Evolutionary conservation across 2,329 filamentous ascomycete species (phyloP).

Genomic region (Macrophomina pseudophaseolina): DNA sequence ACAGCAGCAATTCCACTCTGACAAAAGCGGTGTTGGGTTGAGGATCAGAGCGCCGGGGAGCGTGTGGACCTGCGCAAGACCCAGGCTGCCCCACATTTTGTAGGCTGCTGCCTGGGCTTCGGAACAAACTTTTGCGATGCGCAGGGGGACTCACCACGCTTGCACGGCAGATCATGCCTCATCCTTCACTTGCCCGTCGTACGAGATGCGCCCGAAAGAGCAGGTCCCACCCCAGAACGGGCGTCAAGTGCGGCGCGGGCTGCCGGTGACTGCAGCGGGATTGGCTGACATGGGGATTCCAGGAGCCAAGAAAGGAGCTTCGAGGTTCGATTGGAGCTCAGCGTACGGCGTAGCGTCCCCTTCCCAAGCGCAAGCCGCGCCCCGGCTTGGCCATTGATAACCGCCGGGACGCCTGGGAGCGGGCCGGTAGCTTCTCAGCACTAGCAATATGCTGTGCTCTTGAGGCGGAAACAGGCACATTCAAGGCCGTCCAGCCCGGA

Average conservation of each 20-base stretch:
- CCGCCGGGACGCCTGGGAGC: background rate
- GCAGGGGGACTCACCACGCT: background rate
- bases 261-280: background rate
- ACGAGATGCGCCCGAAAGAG: background rate
- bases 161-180: background rate
- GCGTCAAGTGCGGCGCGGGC: no score
- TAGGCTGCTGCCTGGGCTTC: constrained; percentile 2
- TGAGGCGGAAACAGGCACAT: background rate
- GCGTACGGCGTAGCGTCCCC: background rate
- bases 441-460: background rate
- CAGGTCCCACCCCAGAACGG: background rate
- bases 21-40: background rate
- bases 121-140: background rate
- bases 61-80: background rate
- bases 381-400: background rate
- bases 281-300: background rate
- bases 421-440: background rate
- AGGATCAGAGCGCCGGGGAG: background rate
- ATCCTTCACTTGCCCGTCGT: background rate
- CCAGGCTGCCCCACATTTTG: no score
- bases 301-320: background rate
- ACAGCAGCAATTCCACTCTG: no score
- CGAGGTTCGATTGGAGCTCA: background rate
- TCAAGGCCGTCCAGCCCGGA: background rate
- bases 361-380: background rate